phyloP scores from a whole-genome alignment of 352 stramenopile genomes.

The Blastocystis sp. region DNA sequence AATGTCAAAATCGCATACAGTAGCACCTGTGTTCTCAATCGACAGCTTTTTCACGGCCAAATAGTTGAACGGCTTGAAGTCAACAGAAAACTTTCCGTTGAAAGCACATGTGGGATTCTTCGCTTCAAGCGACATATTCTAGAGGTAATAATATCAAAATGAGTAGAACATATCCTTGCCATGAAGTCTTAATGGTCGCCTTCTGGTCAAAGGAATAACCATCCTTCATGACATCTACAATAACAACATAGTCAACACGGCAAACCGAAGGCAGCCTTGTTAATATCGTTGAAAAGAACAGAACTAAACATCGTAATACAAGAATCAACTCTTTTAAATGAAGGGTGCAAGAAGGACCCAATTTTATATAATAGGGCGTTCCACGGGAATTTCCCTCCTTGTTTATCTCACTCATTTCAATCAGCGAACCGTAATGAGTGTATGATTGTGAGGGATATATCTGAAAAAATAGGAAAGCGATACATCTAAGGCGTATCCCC shows the following conservation, averaged over 20 bases:
- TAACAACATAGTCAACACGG: not conserved
- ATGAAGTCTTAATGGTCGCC: constrained; percentile 34
- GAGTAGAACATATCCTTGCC: not conserved
- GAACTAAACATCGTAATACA: constrained; percentile 27
- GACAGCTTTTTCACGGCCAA: constrained; percentile 47
- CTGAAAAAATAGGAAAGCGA: constrained; percentile 71
- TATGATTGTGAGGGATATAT: not conserved
- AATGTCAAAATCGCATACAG: constrained; percentile 30
- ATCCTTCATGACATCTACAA: constrained; percentile 62
- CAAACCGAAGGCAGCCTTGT: constrained; percentile 50
- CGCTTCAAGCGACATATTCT: constrained; percentile 56
- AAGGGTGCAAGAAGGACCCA: no score
- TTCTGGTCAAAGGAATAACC: constrained; percentile 65
- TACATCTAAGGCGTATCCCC: constrained; percentile 93
- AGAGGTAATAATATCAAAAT: not conserved
- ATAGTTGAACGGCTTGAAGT: constrained; percentile 53
- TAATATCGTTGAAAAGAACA: constrained; percentile 64
- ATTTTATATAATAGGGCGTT: no score
- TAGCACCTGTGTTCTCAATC: constrained; percentile 32
- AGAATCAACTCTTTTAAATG: not conserved
- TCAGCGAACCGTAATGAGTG: constrained; percentile 44
- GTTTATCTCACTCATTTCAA: not conserved
- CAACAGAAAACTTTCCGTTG: constrained; percentile 29
- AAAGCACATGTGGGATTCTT: constrained; percentile 48
- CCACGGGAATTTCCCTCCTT: not conserved